These are phyloP conservation scores for Didymella exigua DNA, from an alignment of 2,329 filamentous ascomycete genomes.

Conservation along the genomic window DNA sequence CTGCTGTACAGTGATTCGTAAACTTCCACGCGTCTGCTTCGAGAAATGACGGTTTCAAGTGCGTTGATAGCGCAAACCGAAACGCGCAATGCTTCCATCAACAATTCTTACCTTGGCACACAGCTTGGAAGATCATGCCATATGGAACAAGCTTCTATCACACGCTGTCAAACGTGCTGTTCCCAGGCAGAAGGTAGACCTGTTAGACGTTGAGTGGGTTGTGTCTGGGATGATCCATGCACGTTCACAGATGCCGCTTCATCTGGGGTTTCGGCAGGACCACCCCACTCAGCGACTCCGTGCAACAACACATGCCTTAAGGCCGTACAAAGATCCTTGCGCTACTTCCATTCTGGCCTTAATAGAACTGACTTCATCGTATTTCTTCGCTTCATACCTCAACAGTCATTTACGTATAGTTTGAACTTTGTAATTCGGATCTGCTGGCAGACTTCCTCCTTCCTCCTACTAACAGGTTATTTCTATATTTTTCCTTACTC, in stretches of 20 bases:
- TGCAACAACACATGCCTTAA: not conserved
- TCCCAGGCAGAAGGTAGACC: not conserved
- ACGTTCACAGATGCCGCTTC: not conserved
- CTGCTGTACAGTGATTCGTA: not conserved
- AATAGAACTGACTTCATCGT: conserved; percentile 1
- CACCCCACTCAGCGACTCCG: not conserved
- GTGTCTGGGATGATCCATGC: not conserved
- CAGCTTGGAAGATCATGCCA: not conserved
- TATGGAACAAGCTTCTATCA: not conserved
- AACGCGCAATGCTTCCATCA: not conserved
- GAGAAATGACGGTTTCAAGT: not conserved
- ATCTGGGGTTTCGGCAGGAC: conserved; percentile 6
- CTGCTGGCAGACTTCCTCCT: conserved; percentile 35
- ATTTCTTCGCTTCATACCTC: not conserved
- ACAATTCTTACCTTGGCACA: not conserved
- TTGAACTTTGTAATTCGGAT: conserved; percentile 4
- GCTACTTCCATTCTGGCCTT: not conserved
- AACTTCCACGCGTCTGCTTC: not conserved
- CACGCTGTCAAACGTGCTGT: not conserved
- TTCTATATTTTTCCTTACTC: not conserved
- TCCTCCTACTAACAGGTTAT: not conserved
- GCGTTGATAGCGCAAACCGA: not conserved
- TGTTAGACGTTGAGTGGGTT: not conserved
- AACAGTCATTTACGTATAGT: not conserved
- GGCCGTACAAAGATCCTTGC: not conserved